Percentiles rank a stretch among this genome's conserved stretches.
Evolutionary conservation across 2,329 filamentous ascomycete genomes (phyloP).

Genomic region (Emmonsiellopsis sp.): DNA sequence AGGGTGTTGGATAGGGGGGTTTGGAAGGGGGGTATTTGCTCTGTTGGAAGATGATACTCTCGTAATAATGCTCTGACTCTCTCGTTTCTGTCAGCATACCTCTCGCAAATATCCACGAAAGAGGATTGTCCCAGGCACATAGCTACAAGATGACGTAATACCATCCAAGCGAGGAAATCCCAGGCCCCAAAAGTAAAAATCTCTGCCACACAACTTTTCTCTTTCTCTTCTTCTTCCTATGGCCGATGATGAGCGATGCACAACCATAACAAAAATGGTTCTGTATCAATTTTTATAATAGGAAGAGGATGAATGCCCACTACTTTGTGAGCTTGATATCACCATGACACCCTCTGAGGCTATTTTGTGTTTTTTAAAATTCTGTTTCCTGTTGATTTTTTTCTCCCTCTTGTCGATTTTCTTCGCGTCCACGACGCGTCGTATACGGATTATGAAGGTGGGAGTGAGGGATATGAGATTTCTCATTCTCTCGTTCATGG

Average conservation of each 20-base stretch:
- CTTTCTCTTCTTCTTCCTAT: constrained; percentile 20
- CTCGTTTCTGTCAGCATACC: too few relatives aligned
- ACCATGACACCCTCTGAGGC: constrained; percentile 2
- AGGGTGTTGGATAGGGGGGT: too few relatives aligned
- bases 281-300: not conserved
- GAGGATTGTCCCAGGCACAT: not conserved
- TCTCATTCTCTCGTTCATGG: too few relatives aligned
- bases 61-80: too few relatives aligned
- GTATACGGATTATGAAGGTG: too few relatives aligned
- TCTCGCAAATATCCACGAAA: too few relatives aligned
- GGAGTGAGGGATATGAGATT: too few relatives aligned
- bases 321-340: not conserved
- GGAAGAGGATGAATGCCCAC: constrained; percentile 11
- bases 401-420: not conserved
- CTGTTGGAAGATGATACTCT: too few relatives aligned
- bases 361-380: not conserved
- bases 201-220: constrained; percentile 9
- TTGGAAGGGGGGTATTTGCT: too few relatives aligned
- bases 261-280: not conserved
- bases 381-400: not conserved
- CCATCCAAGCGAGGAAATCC: not conserved
- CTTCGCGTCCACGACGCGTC: not conserved
- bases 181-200: not conserved
- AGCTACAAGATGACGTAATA: not conserved
- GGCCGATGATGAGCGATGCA: not conserved